Base-by-base conservation (phyloP, 306 rosid genomes). In the Pyrus pyrifolia region DNA sequence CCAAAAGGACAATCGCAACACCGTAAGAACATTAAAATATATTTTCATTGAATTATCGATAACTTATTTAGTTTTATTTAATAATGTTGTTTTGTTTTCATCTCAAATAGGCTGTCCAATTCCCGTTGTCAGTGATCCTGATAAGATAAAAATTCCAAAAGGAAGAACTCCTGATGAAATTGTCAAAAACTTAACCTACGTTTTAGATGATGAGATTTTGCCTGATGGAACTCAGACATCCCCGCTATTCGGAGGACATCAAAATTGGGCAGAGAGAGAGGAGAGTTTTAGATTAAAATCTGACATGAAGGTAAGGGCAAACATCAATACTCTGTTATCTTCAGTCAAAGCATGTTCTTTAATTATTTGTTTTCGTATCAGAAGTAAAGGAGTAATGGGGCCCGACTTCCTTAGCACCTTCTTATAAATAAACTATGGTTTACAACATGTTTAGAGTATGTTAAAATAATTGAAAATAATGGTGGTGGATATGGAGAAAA, bases 221-320 rank as follows among this genome's bases (percentile, higher is more conserved):
- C 64, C 29, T 42, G 68, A 81, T 68, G 78, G 77, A 76, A 81
- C 87, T 67, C 84, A 72, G 62, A 73, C 89, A 70, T 74, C 88
- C 73, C 95, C 96, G 45, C 83, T 95, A 27, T 95, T 95, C 87
- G 99, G 98, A 72, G 99, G 98, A 74, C 90, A 89, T 79, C 71
- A 76, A 79, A 92, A 86, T 89, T 95, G 98, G 97, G 76, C 87
- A 3, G 85, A 88, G 38, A 87, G 99, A 86, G 96, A 88, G 74
- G 80, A 91, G 68, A 92, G 91, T 87, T 95, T 90, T 86, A 89
- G 86, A 84, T 85, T 82, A 60, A 88, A 83, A 35, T 81, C 97
- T 72, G 83, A 84, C 68, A 92, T 92, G 99, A 95, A 92, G 99
- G 98, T 86, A 87, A 86, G 70, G 65, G 35, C 52, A 8, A 62